These are phyloP conservation scores for Lachancea meyersii DNA, from an alignment of 805 yeast genomes.

Conservation along the genomic window DNA sequence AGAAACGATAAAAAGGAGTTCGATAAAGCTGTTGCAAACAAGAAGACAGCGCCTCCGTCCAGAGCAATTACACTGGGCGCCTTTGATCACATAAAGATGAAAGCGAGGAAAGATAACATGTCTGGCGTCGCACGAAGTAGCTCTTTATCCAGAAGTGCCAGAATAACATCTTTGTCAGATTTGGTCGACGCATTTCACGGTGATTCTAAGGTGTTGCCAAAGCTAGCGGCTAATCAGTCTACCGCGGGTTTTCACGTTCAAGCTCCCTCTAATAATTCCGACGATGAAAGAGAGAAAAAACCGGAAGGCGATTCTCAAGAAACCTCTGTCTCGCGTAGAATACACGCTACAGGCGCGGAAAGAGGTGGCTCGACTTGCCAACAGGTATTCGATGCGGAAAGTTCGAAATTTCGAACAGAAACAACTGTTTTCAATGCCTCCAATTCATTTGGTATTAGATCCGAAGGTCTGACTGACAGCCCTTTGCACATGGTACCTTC, in stretches of 20 bases:
- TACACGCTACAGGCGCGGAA: no score
- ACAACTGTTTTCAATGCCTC: no score
- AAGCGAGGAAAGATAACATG: background rate
- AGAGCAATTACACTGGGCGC: slow-evolving; percentile 11
- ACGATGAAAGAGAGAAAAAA: slow-evolving; percentile 1
- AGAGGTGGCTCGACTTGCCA: no score
- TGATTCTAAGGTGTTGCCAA: background rate
- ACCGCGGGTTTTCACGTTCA: background rate
- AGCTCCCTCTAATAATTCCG: slow-evolving; percentile 3
- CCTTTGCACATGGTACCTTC: no score
- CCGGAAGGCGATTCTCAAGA: background rate
- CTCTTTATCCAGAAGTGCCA: slow-evolving; percentile 18
- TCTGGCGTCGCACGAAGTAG: background rate
- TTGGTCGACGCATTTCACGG: background rate
- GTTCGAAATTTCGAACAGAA: no score
- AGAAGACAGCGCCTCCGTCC: slow-evolving; percentile 11
- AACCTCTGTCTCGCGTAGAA: no score
- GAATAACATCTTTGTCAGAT: slow-evolving; percentile 18
- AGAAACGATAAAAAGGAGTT: slow-evolving; percentile 19
- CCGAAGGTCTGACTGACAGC: no score
- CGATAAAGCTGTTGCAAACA: slow-evolving; percentile 19
- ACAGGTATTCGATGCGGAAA: no score
- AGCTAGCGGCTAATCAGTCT: background rate
- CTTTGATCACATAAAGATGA: slow-evolving; percentile 15
- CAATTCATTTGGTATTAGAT: no score